A percentile compares a stretch with the other conserved stretches of the same genome.
Conservation (phyloP, 2,329 filamentous ascomycete genomes). For the Atkinsonella hypoxylon region DNA sequence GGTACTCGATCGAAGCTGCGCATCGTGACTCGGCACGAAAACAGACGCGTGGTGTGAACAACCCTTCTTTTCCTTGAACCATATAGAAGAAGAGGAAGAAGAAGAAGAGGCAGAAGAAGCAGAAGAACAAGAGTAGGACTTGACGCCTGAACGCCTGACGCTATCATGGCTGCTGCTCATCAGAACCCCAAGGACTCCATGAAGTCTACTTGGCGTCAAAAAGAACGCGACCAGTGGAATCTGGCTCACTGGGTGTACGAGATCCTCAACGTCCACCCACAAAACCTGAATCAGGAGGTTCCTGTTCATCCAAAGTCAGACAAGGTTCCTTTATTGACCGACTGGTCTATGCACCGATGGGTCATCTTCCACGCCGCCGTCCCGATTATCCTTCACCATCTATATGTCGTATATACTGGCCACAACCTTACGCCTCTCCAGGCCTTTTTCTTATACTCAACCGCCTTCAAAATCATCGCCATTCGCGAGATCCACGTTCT, state of each 20-base stretch:
- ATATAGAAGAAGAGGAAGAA: background rate
- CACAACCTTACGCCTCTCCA: slow-evolving; percentile 8
- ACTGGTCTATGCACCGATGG: slow-evolving; percentile 19
- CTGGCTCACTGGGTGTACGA: slow-evolving; percentile 11
- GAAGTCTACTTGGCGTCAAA: slow-evolving; percentile 12
- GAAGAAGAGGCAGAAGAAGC: too few relatives aligned
- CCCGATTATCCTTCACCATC: slow-evolving; percentile 10
- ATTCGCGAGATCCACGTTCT: slow-evolving; percentile 20
- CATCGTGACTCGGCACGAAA: background rate
- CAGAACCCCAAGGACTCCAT: slow-evolving; percentile 13
- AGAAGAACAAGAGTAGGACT: too few relatives aligned
- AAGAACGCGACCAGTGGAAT: slow-evolving; percentile 9
- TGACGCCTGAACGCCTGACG: background rate
- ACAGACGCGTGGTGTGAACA: background rate
- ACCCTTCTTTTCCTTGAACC: background rate
- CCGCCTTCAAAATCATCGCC: slow-evolving; percentile 18
- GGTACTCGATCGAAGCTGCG: background rate
- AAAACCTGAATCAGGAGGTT: slow-evolving; percentile 8
- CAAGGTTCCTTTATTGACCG: slow-evolving; percentile 17
- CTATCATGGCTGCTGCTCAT: background rate
- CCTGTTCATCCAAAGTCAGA: slow-evolving; percentile 22
- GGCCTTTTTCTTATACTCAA: slow-evolving; percentile 15
- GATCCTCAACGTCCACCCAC: slow-evolving; percentile 8
- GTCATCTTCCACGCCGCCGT: slow-evolving; percentile 14
- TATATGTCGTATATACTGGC: slow-evolving; percentile 14